Percentiles rank a stretch among this genome's conserved stretches.
Conservation (phyloP, 1,284 basidiomycete species). For the Blastosporella zonata region DNA sequence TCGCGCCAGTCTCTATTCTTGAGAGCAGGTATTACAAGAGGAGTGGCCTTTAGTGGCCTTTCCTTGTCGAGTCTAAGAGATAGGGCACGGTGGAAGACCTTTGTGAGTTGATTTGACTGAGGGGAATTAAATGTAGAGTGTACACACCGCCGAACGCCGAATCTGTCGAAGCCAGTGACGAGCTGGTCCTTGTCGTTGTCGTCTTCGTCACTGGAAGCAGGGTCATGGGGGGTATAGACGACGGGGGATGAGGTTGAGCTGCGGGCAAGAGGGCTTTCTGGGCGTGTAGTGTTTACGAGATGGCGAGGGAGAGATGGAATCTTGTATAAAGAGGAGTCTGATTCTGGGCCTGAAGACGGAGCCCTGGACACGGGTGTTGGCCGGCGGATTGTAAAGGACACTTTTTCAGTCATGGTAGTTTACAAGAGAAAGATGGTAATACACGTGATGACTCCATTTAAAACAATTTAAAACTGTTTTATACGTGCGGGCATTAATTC, state of each 20-base stretch:
- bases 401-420: conserved; percentile 40
- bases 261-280: conserved; percentile 57
- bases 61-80: conserved; percentile 42
- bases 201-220: conserved; percentile 60
- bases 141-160: conserved; percentile 77
- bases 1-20: conserved; percentile 89
- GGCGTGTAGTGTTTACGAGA: conserved; percentile 38
- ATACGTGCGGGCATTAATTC: too few relatives aligned
- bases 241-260: conserved; percentile 41
- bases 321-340: conserved; percentile 53
- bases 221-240: conserved; percentile 28
- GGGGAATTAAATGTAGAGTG: conserved; percentile 19
- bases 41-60: conserved; percentile 48
- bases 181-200: conserved; percentile 61
- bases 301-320: conserved; percentile 57
- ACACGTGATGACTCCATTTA: conserved; percentile 13
- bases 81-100: conserved; percentile 34
- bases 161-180: conserved; percentile 67
- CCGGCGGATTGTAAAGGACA: conserved; percentile 74
- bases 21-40: conserved; percentile 80
- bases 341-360: conserved; percentile 57
- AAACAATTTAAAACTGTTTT: too few relatives aligned
- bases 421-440: conserved; percentile 1
- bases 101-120: conserved; percentile 62
- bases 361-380: conserved; percentile 62